Evolutionary conservation across 306 rosid genomes (phyloP).

Genomic region (Malus fusca): DNA sequence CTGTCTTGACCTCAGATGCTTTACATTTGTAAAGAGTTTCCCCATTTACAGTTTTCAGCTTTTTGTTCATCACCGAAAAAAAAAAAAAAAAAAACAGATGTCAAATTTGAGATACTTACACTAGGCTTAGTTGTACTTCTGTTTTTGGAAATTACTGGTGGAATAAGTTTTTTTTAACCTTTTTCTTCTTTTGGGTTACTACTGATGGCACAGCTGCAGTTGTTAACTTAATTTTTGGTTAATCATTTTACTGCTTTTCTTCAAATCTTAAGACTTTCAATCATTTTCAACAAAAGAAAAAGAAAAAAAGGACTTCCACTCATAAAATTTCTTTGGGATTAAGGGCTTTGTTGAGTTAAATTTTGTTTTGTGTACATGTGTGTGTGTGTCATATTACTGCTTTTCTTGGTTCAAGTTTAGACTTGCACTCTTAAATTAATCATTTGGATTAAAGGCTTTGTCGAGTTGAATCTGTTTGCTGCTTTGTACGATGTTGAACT

Average conservation of each 20-base stretch:
- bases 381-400: background rate
- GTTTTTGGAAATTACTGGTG: background rate
- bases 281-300: background rate
- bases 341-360: background rate
- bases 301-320: background rate
- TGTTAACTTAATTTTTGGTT: background rate
- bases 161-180: background rate
- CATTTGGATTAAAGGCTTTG: background rate
- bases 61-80: background rate
- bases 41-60: background rate
- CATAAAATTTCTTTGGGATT: background rate
- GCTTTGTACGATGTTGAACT: slow-evolving; percentile 1
- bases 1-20: background rate
- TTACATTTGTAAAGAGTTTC: background rate
- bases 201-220: background rate
- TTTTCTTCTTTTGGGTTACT: background rate
- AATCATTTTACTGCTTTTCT: background rate
- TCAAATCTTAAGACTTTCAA: background rate
- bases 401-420: background rate
- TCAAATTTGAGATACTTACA: background rate
- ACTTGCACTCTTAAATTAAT: background rate
- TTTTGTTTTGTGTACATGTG: background rate
- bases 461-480: background rate
- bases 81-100: background rate
- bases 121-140: background rate